Conservation (phyloP, 129 eudicot genomes). For the Mikania micrantha region DNA sequence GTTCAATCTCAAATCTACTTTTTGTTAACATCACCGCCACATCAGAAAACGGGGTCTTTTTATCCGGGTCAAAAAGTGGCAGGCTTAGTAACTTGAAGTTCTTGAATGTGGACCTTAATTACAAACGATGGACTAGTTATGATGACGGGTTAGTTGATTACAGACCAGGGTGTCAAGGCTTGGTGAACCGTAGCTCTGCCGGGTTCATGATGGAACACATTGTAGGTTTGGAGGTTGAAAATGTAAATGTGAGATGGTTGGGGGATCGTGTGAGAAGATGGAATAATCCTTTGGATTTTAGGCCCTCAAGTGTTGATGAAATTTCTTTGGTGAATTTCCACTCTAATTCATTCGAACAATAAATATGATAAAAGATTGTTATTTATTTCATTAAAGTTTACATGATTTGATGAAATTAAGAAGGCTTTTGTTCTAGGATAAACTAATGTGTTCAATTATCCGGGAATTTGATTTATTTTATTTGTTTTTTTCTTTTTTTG, state of each 20-base stretch:
- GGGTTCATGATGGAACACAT: constrained; percentile 88
- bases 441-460: not conserved
- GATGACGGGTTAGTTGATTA: constrained; percentile 73
- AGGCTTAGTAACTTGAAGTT: constrained; percentile 52
- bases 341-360: constrained; percentile 37
- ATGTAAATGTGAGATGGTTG: constrained; percentile 79
- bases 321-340: constrained; percentile 52
- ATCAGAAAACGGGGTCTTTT: constrained; percentile 87
- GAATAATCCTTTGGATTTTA: constrained; percentile 82
- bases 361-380: not conserved
- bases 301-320: constrained; percentile 73
- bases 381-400: not conserved
- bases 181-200: constrained; percentile 66
- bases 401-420: not conserved
- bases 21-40: constrained; percentile 72
- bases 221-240: constrained; percentile 56
- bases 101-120: constrained; percentile 56
- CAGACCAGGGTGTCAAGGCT: constrained; percentile 88
- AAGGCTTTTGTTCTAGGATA: not conserved
- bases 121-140: constrained; percentile 79
- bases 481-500: not conserved
- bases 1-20: constrained; percentile 55
- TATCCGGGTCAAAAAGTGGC: constrained; percentile 73
- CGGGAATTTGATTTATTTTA: not conserved
- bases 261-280: constrained; percentile 43